phyloP scores from a whole-genome alignment of 495 filamentous ascomycete species.

The Penicillium atrosanguineum region DNA sequence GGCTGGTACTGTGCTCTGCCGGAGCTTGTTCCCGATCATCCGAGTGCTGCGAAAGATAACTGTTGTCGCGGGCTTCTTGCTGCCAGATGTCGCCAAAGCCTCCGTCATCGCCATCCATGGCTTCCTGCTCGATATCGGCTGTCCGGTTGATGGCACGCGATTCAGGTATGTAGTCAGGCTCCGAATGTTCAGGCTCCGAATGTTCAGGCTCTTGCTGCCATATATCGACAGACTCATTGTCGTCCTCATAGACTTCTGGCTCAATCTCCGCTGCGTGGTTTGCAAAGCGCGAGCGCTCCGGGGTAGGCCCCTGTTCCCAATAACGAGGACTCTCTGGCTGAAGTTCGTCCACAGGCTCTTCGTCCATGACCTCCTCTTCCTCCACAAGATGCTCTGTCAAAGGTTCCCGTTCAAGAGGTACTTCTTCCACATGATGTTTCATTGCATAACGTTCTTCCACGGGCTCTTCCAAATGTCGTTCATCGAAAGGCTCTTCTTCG shows the following conservation, averaged over 20 bases:
- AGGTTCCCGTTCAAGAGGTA: not conserved
- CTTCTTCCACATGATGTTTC: not conserved
- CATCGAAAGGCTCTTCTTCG: conserved; percentile 9
- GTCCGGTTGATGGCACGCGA: not conserved
- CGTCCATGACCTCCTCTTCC: not conserved
- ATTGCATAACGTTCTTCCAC: not conserved
- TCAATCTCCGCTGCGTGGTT: not conserved
- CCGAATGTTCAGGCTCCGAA: not conserved
- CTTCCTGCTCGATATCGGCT: conserved; percentile 6
- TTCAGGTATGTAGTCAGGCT: not conserved
- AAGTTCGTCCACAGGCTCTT: not conserved
- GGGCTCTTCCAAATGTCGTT: conserved; percentile 1
- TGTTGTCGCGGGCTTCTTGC: conserved; percentile 40
- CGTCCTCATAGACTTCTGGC: conserved; percentile 5
- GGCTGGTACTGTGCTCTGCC: conserved; percentile 4
- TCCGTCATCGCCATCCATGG: conserved; percentile 27
- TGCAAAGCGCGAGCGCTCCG: not conserved
- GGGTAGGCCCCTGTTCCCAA: not conserved
- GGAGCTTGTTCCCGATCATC: conserved; percentile 7
- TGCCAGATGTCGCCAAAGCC: conserved; percentile 47
- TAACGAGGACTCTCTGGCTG: not conserved
- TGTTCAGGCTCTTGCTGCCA: conserved; percentile 11
- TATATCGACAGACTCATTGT: conserved; percentile 16
- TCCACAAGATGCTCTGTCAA: not conserved
- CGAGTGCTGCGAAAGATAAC: conserved; percentile 25